phyloP scores from a whole-genome alignment of 2,329 filamentous ascomycete species.

The Neurospora sp. region DNA sequence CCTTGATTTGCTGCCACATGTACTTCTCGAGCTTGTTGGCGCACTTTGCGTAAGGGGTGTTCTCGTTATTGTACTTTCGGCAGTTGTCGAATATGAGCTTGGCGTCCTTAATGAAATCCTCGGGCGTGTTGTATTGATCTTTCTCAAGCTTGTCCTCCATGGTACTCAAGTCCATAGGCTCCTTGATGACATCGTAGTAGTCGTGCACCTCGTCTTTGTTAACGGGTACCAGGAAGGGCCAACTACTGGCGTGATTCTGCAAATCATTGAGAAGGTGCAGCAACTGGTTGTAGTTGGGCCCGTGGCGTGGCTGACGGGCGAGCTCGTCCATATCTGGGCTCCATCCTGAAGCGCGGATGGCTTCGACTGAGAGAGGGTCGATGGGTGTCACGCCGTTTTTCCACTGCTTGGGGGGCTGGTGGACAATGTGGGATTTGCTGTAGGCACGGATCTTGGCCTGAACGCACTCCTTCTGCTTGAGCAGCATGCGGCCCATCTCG shows the following conservation, averaged over 20 bases:
- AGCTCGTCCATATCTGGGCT: conserved; percentile 96
- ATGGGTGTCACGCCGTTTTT: conserved; percentile 52
- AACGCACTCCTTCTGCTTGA: conserved; percentile 94
- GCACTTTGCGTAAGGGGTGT: conserved; percentile 86
- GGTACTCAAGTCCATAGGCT: conserved; percentile 91
- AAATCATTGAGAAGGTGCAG: conserved; percentile 88
- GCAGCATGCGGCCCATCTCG: conserved; percentile 82
- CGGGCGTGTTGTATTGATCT: conserved; percentile 81
- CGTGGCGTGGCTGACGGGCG: conserved; percentile 86
- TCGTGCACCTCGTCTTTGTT: conserved; percentile 96
- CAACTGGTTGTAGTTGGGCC: conserved; percentile 91
- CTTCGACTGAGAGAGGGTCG: conserved; percentile 76
- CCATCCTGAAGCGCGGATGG: conserved; percentile 90
- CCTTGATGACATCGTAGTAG: conserved; percentile 96
- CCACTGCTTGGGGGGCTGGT: conserved; percentile 80
- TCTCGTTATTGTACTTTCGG: conserved; percentile 92
- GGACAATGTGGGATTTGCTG: conserved; percentile 78
- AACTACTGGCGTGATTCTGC: conserved; percentile 85
- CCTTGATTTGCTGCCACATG: conserved; percentile 89
- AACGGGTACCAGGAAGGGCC: conserved; percentile 91
- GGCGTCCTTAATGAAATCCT: conserved; percentile 86
- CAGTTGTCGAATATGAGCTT: conserved; percentile 91
- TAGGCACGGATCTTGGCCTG: conserved; percentile 91
- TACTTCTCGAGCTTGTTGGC: conserved; percentile 89
- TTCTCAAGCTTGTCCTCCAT: conserved; percentile 96